Base-by-base conservation (phyloP, 2,329 filamentous ascomycete genomes). In the Neopestalotiopsis clavispora region DNA sequence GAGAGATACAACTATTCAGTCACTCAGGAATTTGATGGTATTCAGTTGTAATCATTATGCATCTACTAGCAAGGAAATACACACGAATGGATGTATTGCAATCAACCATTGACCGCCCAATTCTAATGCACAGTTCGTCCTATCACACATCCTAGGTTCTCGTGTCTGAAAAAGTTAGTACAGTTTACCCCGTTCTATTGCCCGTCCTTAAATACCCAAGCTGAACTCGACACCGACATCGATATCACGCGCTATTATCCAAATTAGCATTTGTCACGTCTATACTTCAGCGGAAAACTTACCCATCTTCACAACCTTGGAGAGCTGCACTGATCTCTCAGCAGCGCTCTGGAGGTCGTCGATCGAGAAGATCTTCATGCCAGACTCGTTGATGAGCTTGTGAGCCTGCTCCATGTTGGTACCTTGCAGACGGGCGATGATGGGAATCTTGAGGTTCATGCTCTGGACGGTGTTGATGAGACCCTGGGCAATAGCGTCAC, bases 301-400 rank as follows among this genome's bases (percentile, higher is more conserved):
- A 93, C 91, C 94, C 91, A 97, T 93, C 91, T 98, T 98, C 78
- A 99, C 96, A 75, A 99, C 93, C 90, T 98, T 98, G 78, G 94
- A 98, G 84, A 99, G 95, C 84, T 99, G 95, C 73, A 99, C 96
- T 38, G 95, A 93, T 89, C 97, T 98, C 90, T 98, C 96, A 73
- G 96, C 96, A 57, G 96, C 96, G 80, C 85, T 96, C 86, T 99
- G 96, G 77, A 99, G 90, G 85, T 99, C 96, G 80, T 98, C 95
- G 72, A 99, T 98, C 78, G 94, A 97, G 89, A 99, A 99, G 84
- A 99, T 99, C 92, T 99, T 99, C 79, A 99, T 90, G 77, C 96
- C 95, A 67, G 95, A 97, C 82, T 99, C 94, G 87, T 96, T 97
- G 86, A 99, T 94, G 86, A 87, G 84, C 87, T 96, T 90, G 84